These are phyloP conservation scores for Fusarium phyllophilum DNA, from an alignment of 2,329 filamentous ascomycete genomes.

Conservation along the genomic window DNA sequence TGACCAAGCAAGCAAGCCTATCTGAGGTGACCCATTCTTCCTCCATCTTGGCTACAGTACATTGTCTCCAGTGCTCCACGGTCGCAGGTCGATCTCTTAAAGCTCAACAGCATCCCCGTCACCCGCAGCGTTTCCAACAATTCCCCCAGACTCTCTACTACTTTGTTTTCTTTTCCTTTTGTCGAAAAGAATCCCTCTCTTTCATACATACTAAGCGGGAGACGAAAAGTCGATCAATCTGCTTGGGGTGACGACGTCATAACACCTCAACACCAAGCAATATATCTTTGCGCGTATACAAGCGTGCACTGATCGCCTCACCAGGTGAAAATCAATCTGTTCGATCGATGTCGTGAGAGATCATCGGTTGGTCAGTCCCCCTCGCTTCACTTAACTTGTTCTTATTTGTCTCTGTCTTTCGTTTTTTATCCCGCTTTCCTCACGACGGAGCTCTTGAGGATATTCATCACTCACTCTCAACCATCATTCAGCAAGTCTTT, in stretches of 20 bases:
- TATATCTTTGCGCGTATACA: conserved; percentile 4
- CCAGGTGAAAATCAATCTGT: conserved; percentile 12
- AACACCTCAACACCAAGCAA: conserved; percentile 26
- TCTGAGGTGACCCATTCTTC: conserved; percentile 42
- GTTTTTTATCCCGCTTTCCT: conserved; percentile 16
- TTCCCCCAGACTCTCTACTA: conserved; percentile 28
- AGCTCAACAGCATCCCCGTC: conserved; percentile 37
- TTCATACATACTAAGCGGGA: not conserved
- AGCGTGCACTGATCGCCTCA: conserved; percentile 13
- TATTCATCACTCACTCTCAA: conserved; percentile 34
- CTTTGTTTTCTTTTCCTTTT: conserved; percentile 10
- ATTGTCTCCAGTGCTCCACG: conserved; percentile 24
- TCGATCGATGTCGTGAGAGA: conserved; percentile 32
- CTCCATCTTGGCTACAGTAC: conserved; percentile 24
- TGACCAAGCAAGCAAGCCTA: conserved; percentile 37
- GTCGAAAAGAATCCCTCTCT: not conserved
- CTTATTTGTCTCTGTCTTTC: conserved; percentile 10
- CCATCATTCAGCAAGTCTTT: conserved; percentile 2
- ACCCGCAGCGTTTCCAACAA: conserved; percentile 24
- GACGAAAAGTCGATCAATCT: not conserved
- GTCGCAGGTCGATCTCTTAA: conserved; percentile 39
- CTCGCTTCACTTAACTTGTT: not conserved
- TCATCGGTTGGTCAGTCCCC: conserved; percentile 32
- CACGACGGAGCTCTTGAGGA: conserved; percentile 8
- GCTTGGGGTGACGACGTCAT: conserved; percentile 4